A percentile compares a stretch with the other conserved stretches of the same genome.
Conservation (phyloP, 2,329 filamentous ascomycete species). For the Calonectria ilicicola region DNA sequence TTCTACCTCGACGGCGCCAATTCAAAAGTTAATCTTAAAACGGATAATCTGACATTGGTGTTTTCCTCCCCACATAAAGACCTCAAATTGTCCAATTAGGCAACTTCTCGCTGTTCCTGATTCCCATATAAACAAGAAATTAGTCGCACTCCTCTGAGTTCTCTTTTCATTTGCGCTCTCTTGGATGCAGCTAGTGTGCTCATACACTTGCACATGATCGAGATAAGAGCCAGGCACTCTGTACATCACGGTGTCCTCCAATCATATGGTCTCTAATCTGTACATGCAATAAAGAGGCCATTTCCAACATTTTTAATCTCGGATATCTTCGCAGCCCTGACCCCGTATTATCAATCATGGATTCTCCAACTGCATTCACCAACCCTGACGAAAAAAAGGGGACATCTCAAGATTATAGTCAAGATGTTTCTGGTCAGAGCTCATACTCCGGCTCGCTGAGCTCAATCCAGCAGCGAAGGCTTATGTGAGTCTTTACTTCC, state of each 20-base stretch:
- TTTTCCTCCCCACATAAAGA: background rate
- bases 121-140: background rate
- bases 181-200: background rate
- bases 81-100: background rate
- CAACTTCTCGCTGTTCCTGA: background rate
- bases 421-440: background rate
- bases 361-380: background rate
- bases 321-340: background rate
- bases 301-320: background rate
- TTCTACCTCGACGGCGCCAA: background rate
- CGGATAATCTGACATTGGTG: background rate
- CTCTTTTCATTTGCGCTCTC: background rate
- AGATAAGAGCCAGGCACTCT: background rate
- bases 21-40: background rate
- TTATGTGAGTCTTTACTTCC: background rate
- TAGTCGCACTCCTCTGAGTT: too few relatives aligned
- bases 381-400: background rate
- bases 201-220: background rate
- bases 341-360: background rate
- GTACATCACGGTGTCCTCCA: background rate
- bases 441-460: background rate
- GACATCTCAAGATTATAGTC: background rate
- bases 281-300: background rate
- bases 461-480: background rate
- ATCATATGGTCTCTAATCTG: background rate